These are phyloP conservation scores for Phialophora chinensis DNA, from an alignment of 2,329 filamentous ascomycete species.

Conservation along the genomic window DNA sequence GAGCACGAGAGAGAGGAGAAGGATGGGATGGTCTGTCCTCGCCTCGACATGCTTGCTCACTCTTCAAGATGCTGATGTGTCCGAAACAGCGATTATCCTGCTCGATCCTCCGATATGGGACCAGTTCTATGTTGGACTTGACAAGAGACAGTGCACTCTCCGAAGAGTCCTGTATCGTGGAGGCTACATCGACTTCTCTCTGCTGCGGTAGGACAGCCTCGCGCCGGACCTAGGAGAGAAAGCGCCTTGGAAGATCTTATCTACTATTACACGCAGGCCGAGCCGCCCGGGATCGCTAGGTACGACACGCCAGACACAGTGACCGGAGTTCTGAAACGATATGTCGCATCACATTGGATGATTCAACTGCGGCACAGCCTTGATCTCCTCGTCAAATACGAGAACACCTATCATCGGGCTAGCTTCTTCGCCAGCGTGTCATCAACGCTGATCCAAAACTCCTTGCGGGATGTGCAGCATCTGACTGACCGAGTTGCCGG, in stretches of 20 bases:
- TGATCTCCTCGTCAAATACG: slow-evolving; percentile 11
- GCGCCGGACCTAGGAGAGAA: background rate
- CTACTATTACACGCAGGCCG: slow-evolving; percentile 4
- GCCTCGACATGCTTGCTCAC: background rate
- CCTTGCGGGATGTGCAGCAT: slow-evolving; percentile 10
- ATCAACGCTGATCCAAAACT: slow-evolving; percentile 13
- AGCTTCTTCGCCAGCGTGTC: slow-evolving; percentile 11
- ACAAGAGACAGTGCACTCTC: background rate
- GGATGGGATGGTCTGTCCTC: slow-evolving; percentile 10
- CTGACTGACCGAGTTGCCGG: slow-evolving; percentile 8
- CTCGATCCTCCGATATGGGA: slow-evolving; percentile 17
- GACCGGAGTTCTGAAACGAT: slow-evolving; percentile 5
- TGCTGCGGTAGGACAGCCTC: background rate
- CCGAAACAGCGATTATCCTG: slow-evolving; percentile 7
- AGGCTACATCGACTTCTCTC: slow-evolving; percentile 17
- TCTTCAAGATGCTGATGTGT: background rate
- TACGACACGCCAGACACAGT: background rate
- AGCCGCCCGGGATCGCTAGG: background rate
- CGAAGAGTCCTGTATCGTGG: slow-evolving; percentile 11
- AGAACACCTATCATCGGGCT: slow-evolving; percentile 11
- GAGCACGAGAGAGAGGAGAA: background rate
- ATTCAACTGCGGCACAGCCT: slow-evolving; percentile 9
- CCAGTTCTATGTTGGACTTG: slow-evolving; percentile 8
- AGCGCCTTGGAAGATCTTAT: slow-evolving; percentile 10
- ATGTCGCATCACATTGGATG: slow-evolving; percentile 8